These are phyloP conservation scores for Mycena olivaceomarginata DNA, from an alignment of 768 basidiomycete genomes.

Conservation along the genomic window DNA sequence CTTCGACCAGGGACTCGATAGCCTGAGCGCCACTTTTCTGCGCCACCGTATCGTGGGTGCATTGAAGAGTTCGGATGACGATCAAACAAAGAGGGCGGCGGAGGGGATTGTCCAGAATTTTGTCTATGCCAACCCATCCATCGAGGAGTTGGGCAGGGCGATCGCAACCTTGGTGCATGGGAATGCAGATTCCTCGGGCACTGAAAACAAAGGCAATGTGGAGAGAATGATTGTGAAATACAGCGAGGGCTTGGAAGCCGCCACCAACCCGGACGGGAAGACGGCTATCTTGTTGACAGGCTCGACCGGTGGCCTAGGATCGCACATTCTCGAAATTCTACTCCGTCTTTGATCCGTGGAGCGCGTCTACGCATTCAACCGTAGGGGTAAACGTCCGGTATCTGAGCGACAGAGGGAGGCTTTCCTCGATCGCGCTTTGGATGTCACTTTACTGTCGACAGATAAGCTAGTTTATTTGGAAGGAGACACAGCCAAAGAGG, in stretches of 20 bases:
- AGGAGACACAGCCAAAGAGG: slow-evolving; percentile 54
- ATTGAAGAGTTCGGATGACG: slow-evolving; percentile 52
- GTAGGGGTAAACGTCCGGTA: slow-evolving; percentile 36
- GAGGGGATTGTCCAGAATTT: neutral
- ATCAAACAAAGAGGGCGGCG: neutral
- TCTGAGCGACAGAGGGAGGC: slow-evolving; percentile 46
- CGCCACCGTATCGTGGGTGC: slow-evolving; percentile 59
- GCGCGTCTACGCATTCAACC: slow-evolving; percentile 57
- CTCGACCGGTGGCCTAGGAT: slow-evolving; percentile 64
- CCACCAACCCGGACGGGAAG: neutral
- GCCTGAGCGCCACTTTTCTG: slow-evolving; percentile 60
- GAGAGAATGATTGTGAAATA: slow-evolving; percentile 38
- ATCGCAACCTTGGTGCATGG: neutral
- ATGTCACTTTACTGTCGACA: slow-evolving; percentile 52
- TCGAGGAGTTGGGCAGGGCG: slow-evolving; percentile 61
- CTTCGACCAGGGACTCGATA: slow-evolving; percentile 59
- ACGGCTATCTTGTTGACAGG: slow-evolving; percentile 61
- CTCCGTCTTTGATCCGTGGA: slow-evolving; percentile 46
- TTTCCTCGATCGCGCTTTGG: slow-evolving; percentile 54
- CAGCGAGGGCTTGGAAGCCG: slow-evolving; percentile 7
- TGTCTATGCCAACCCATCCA: slow-evolving; percentile 41
- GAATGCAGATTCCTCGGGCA: neutral
- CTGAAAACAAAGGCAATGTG: neutral
- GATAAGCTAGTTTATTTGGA: slow-evolving; percentile 59
- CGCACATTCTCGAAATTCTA: slow-evolving; percentile 55